Evolutionary conservation across 2,329 filamentous ascomycete genomes (phyloP).

Genomic region (Geosmithia morbida): DNA sequence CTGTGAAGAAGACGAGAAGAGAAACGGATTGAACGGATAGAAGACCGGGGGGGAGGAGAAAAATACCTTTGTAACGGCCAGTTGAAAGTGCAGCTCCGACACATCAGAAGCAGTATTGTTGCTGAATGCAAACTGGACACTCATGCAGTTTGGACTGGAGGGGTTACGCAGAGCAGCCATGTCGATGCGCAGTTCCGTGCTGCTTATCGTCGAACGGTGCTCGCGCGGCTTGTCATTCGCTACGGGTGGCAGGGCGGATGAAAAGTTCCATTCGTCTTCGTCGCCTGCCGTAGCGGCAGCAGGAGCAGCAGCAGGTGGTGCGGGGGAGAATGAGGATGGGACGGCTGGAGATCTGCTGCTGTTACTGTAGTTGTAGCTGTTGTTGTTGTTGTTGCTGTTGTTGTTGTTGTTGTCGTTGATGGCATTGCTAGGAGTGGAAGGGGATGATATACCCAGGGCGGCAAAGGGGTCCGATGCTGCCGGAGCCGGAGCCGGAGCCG

Average conservation of each 20-base stretch:
- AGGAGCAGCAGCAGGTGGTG: conserved; percentile 27
- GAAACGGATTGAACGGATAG: too few species aligned
- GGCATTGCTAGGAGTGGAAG: conserved; percentile 9
- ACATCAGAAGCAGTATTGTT: conserved; percentile 63
- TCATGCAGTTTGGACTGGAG: conserved; percentile 41
- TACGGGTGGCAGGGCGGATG: conserved; percentile 63
- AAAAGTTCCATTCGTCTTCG: conserved; percentile 92
- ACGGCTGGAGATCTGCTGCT: conserved; percentile 7
- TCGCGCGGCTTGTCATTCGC: conserved; percentile 37
- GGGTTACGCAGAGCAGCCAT: conserved; percentile 52
- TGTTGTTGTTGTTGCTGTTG: too few species aligned
- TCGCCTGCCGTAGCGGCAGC: conserved; percentile 28
- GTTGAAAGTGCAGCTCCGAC: conserved; percentile 72
- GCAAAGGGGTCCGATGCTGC: conserved; percentile 26
- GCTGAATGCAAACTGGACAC: conserved; percentile 67
- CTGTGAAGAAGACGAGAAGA: background rate
- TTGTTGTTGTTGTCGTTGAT: too few species aligned
- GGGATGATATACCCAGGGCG: conserved; percentile 22
- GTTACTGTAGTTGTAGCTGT: too few species aligned
- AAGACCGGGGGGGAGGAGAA: too few species aligned
- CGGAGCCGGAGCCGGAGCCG: conserved; percentile 23
- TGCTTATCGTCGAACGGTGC: conserved; percentile 53
- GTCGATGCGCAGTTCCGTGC: conserved; percentile 56
- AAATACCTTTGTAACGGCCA: conserved; percentile 81
- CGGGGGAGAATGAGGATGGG: conserved; percentile 9